A percentile compares a stretch with the other conserved stretches of the same genome.
Evolutionary conservation across 2,329 filamentous ascomycete species (phyloP).

Genomic region (Stromatinia cepivora): DNA sequence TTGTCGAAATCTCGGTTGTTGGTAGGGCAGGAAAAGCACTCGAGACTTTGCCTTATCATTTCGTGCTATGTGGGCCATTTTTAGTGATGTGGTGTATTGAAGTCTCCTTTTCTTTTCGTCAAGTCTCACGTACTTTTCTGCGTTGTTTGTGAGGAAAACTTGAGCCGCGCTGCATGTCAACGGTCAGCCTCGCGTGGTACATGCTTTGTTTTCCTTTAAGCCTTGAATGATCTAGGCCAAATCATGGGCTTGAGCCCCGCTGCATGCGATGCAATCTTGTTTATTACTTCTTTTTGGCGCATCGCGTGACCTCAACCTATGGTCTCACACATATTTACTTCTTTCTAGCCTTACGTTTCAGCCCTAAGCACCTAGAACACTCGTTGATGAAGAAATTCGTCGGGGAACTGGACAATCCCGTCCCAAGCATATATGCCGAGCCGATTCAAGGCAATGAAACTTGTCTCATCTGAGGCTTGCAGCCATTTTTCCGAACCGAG

Average conservation of each 20-base stretch:
- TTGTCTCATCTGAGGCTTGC: not conserved
- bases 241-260: not conserved
- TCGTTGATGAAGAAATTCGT: not conserved
- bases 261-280: not conserved
- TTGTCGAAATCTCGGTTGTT: slow-evolving; percentile 17
- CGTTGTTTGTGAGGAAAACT: not conserved
- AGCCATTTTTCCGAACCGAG: not conserved
- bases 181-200: slow-evolving; percentile 11
- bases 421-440: not conserved
- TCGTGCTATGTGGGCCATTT: not conserved
- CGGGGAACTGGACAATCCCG: not conserved
- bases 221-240: not conserved
- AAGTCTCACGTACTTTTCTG: not conserved
- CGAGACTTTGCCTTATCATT: not conserved
- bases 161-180: slow-evolving; percentile 20
- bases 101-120: slow-evolving; percentile 10
- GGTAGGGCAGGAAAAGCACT: slow-evolving; percentile 13
- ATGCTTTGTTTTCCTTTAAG: not conserved
- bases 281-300: not conserved
- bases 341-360: not conserved
- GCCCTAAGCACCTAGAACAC: not conserved
- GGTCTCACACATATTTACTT: not conserved
- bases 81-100: not conserved
- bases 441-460: slow-evolving; percentile 1
- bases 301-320: not conserved